Percentiles rank a stretch among this genome's conserved stretches.
These are phyloP conservation scores for Chaetomiaceae sp. DNA, from an alignment of 2,329 filamentous ascomycete species.

Conservation along the genomic window DNA sequence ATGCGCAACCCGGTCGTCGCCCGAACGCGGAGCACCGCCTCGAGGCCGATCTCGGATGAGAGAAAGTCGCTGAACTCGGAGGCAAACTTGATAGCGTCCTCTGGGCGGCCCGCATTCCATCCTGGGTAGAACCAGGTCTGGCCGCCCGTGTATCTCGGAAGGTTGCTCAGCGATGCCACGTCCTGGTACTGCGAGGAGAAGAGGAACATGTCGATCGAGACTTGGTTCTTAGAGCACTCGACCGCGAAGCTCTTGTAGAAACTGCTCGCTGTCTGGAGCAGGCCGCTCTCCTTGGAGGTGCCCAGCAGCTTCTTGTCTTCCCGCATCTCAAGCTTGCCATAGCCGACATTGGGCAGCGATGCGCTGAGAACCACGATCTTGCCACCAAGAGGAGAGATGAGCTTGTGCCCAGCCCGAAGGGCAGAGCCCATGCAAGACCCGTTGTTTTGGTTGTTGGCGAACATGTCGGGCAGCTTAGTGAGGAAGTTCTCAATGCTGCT, in stretches of 20 bases:
- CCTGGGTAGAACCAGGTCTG: constrained; percentile 98
- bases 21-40: constrained; percentile 90
- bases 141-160: constrained; percentile 91
- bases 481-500: constrained; percentile 90
- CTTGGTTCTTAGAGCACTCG: constrained; percentile 97
- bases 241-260: constrained; percentile 99
- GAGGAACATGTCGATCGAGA: constrained; percentile 97
- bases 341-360: constrained; percentile 81
- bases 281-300: constrained; percentile 80
- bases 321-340: constrained; percentile 84
- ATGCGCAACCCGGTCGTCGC: constrained; percentile 92
- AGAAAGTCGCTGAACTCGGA: constrained; percentile 94
- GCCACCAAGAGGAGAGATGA: constrained; percentile 88
- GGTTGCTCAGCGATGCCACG: constrained; percentile 89
- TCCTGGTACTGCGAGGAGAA: constrained; percentile 97
- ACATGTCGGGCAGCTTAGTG: constrained; percentile 89
- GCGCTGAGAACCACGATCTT: constrained; percentile 91
- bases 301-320: constrained; percentile 95
- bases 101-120: constrained; percentile 88
- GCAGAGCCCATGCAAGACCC: constrained; percentile 94
- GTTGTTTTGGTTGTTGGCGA: constrained; percentile 84
- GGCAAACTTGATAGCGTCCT: constrained; percentile 97
- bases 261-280: constrained; percentile 87
- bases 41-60: constrained; percentile 92
- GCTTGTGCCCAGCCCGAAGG: constrained; percentile 85